Base-by-base conservation (phyloP, 179 eudicot genomes). In the Silene vulgaris region DNA sequence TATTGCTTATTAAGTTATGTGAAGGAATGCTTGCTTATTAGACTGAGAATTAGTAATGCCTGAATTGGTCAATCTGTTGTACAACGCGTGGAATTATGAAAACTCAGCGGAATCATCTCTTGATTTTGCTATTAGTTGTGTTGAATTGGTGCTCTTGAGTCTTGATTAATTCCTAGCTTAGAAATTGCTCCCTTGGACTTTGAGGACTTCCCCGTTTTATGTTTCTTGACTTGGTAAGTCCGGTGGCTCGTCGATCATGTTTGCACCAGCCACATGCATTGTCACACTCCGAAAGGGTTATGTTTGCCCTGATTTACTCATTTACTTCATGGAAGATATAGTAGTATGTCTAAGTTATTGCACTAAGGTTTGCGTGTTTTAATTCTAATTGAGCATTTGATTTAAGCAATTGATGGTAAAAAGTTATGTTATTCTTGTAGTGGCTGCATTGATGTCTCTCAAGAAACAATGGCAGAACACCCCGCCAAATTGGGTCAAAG, bases 401-500 rank as follows among this genome's bases (percentile, higher is more conserved):
- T 62, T 14, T 19, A 21, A 32, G 14, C 32, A 23, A 54, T 63
- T 52, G 69, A 60, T 45, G 8, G 63, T 40, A 35, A 66, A 30
- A 59, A 12, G 16, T 68, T 50, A 19, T 50, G 8, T 71, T 30
- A 59, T 19, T 32, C 28, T 8, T 78, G 68, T 69, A 82, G 84
- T 78, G 77, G 71, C 59, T 71, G 81, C 77, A 14, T 76, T 82
- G 74, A 76, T 57, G 70, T 75, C 82, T 35, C 79, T 82, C 52
- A 75, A 60, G 75, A 72, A 48, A 48, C 65, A 78, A 61, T 82
- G 84, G 84, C n/a, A 67, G 56, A 82, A 82, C 63, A 81, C 78
- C 32, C 84, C 84, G 23, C 84, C 84, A n/a, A 82, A 78, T 30
- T 82, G 84, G 84, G 74, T 23, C 13, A 72, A 67, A 78, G 9